Evolutionary conservation across 2,329 filamentous ascomycete species (phyloP).

Genomic region (Pyrenophora tritici-repentis): DNA sequence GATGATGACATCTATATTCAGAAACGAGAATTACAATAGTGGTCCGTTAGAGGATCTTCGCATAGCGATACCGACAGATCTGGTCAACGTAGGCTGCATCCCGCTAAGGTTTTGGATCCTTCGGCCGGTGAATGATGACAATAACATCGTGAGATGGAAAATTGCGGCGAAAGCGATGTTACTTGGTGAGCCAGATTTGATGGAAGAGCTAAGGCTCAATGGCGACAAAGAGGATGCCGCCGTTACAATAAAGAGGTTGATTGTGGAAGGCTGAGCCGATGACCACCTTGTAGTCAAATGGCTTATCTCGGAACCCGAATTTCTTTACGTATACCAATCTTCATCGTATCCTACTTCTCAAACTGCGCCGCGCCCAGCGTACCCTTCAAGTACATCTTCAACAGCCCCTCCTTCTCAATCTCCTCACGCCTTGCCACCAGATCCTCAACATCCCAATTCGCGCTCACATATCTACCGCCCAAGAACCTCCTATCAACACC

Average conservation of each 20-base stretch:
- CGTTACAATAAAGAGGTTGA: neutral
- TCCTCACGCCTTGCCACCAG: constrained; percentile 26
- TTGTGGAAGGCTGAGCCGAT: neutral
- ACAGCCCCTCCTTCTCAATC: constrained; percentile 12
- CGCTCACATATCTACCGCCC: constrained; percentile 28
- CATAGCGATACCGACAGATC: constrained; percentile 16
- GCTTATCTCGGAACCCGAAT: too few species aligned
- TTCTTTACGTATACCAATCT: too few species aligned
- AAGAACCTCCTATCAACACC: constrained; percentile 27
- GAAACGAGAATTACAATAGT: constrained; percentile 12
- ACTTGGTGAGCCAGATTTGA: constrained; percentile 22
- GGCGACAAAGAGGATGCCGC: constrained; percentile 5
- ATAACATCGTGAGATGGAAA: constrained; percentile 7
- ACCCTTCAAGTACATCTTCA: constrained; percentile 24
- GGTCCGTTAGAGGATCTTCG: constrained; percentile 7
- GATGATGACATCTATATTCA: constrained; percentile 2
- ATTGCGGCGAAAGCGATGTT: constrained; percentile 20
- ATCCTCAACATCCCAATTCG: constrained; percentile 42
- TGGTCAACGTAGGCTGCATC: constrained; percentile 13
- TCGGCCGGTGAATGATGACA: constrained; percentile 3
- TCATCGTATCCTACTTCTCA: neutral
- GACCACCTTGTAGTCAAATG: too few species aligned
- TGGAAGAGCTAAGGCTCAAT: neutral
- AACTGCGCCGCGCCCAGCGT: constrained; percentile 22
- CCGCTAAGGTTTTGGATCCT: constrained; percentile 18